Evolutionary conservation across 1,284 basidiomycete species (phyloP), one percentile per base, ranked within the genome.

Genomic region (Butyriboletus appendiculatus): DNA sequence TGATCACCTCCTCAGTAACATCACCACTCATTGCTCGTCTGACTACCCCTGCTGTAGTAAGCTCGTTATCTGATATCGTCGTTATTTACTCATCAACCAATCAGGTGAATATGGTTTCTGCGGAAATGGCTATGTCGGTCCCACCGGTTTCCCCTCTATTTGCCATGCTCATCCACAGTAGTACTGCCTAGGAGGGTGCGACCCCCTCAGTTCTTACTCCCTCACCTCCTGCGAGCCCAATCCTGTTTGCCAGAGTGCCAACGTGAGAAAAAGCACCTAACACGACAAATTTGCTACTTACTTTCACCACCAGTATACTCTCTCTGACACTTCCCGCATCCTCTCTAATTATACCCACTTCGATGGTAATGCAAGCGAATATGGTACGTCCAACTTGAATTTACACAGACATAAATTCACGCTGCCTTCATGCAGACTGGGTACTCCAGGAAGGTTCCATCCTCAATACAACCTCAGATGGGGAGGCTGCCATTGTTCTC

Each of bases 111-210:
- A 81, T 59, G 88, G 89, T 5, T 91, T 83, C 64, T 92, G 90
- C 64, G 86, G 88, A 6, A 73, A 69, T 16, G 84, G 77, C 43
- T 67, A 73, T 48, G 84, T 85, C 59, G 50, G 76, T 61, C 50
- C 51, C 5, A 33, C 43, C 26, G 6, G 20, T 35, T 48, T 47
- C 41, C 15, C 37, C 11, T 45, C 26, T 15, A 26, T 8, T 38
- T 41, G 8, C 48, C 44, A 3, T 52, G 32, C 52, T 60, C 28
- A 63, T 44, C 20, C 28, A 26, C 20, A 30, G 26, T 61, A 88
- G 84, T 92, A 84, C 70, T 93, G 91, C 64, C 74, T 92, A 28
- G 89, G 88, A 41, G 92, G 92, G 11, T 94, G 92, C 72, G 83
- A 94, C 64, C 90, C 92, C 10, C 76, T 91, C 41, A 71, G 77